Base-by-base conservation (phyloP, 1,284 basidiomycete genomes). In the Ceratobasidium sp. region DNA sequence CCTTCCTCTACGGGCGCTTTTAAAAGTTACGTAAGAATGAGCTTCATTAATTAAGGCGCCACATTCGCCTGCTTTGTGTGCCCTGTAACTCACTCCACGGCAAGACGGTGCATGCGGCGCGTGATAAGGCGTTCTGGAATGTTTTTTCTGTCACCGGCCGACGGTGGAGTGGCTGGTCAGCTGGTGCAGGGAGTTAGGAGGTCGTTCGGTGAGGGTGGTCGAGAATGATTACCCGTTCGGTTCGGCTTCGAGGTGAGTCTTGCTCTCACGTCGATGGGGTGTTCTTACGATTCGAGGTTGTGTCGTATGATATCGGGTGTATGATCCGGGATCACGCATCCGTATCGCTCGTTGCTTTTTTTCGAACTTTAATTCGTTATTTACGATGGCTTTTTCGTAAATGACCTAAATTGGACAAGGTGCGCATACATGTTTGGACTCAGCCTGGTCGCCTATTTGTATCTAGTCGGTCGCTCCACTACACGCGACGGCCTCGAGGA, bases 401-500 rank as follows among this genome's bases (percentile, higher is more conserved):
- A 28, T 54, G 32, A 54, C 32, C 55, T 21, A 35, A 5, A 38
- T 38, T 21, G 41, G 55, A 38, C 26, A 18, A 38, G 32, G 55
- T n/a, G 55, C 55, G 35, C 52, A 41, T 30, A 30, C 55, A 58
- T 58, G 30, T 41, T 38, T 35, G 55, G 55, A 58, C 55, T 58
- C 8, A 11, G 55, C 32, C 9, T 38, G 32, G 46, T 35, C 49
- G 49, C 8, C 5, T 18, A 23, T 49, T 21, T 8, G 62, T 35
- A 50, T 28, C 21, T 35, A 26, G 50, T 23, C 23, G 38, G 11
- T 26, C 44, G 46, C 30, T 52, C 49, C 49, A 52, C 49, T 13
- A 64, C 62, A 64, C 62, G 62, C 62, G 62, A 50, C 35, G 28
- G 4, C 62, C 62, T 64, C 62, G 62, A 64, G 62, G 62, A 58